phyloP scores from a whole-genome alignment of 768 basidiomycete genomes.

The Pisolithus marmoratus region DNA sequence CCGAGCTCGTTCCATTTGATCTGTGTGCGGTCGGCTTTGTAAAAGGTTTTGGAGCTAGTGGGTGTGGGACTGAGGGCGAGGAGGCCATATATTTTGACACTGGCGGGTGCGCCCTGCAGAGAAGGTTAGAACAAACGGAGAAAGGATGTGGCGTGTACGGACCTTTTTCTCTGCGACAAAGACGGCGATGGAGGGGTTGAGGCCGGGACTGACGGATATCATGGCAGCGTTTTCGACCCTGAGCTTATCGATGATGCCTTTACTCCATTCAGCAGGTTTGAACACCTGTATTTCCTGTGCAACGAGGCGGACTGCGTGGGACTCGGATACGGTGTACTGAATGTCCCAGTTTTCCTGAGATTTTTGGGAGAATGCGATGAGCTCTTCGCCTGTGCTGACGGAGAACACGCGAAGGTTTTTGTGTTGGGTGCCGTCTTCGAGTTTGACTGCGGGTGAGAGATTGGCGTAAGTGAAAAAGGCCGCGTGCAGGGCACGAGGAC shows the following conservation, averaged over 20 bases:
- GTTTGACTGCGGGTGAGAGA: conserved; percentile 49
- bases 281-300: conserved; percentile 80
- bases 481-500: conserved; percentile 24
- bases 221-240: conserved; percentile 78
- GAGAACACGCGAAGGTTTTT: conserved; percentile 93
- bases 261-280: conserved; percentile 72
- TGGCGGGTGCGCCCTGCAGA: conserved; percentile 76
- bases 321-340: conserved; percentile 87
- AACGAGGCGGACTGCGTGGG: conserved; percentile 77
- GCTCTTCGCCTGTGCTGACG: conserved; percentile 78
- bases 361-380: conserved; percentile 86
- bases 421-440: conserved; percentile 86
- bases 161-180: conserved; percentile 95
- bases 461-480: conserved; percentile 2
- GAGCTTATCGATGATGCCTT: conserved; percentile 76
- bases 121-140: too few species aligned
- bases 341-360: conserved; percentile 87
- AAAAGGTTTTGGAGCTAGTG: conserved; percentile 87
- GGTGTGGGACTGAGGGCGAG: conserved; percentile 55
- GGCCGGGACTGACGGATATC: conserved; percentile 73
- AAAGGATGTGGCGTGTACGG: conserved; percentile 8
- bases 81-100: conserved; percentile 78
- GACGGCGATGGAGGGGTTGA: conserved; percentile 84
- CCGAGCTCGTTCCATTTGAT: conserved; percentile 98
- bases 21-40: conserved; percentile 87